Evolutionary conservation across 2,329 filamentous ascomycete genomes (phyloP), one percentile per base, ranked within the genome.

Genomic region (Podosphaera xanthii): DNA sequence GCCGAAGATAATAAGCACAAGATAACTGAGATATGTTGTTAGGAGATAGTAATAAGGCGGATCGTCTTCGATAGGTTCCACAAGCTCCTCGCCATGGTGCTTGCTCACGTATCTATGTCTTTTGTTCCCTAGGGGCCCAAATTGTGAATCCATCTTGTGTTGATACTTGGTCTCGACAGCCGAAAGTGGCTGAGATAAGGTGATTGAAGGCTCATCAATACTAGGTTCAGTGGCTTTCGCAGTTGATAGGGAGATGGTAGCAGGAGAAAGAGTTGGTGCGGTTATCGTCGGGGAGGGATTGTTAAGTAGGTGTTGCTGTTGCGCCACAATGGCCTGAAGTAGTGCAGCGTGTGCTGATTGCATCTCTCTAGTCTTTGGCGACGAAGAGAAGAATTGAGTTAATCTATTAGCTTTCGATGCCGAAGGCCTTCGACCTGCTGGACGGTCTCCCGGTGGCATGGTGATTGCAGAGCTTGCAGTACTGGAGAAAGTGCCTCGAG

Each of bases 1-100:
- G 60, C 92, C 92, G 64, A 96, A 90, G 64, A 92, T 82, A 70
- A 98, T 97, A 67, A 98, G 80, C 65, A 97, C 83, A 63, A 98
- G 79, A 72, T 98, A 98, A 73, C 89, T 96, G 72, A 98, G 87
- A 76, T 98, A 98, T 67, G 92, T 98, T 42, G 92, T 97, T 65
- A 98, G 79, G 67, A 98, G 81, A 73, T 87, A 96, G 76, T 90
- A 97, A 74, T 96, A 97, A 22, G 91, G 88, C 49, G 92, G 91
- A 71, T 96, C 91, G 69, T 98, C 92, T 70, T 95, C 87, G 61
- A 97, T 76, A 4, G 91, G 90, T 44, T 88, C 80, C 53, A 83
- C 82, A 60, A 97, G 84, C 46, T 84, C 80, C 66, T 82, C 80
- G 65, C 90, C 91, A 62, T 85, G 82, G 70, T 94, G 89, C 71